Base-by-base conservation (phyloP, 2,329 filamentous ascomycete species). In the Penicillium sp. region DNA sequence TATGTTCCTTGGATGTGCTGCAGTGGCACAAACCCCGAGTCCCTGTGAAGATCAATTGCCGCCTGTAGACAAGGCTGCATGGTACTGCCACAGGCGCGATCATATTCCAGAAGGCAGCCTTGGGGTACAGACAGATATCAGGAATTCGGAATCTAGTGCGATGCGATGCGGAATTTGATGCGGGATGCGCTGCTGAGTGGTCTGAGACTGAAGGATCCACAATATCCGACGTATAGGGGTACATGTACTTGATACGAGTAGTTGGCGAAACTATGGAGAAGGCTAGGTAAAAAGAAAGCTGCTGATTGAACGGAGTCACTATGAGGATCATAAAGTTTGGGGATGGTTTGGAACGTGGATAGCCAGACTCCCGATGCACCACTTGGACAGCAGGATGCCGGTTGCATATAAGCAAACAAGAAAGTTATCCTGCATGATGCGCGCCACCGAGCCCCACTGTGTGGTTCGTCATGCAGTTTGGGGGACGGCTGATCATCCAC, bases 391-490 rank as follows among this genome's bases (percentile, higher is more conserved):
- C 48, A 41, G 33, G 48, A 25, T 42, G 18, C 18, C 27, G 49
- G 12, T 42, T 51, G 48, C 18, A 27, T 41, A 49, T 53, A 55
- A 59, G 57, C 59, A 62, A 58, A 55, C 57, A 58, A 58, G 59
- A 54, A 62, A 58, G 51, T 53, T 59, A 41, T 54, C 50, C 29
- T 60, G 57, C 59, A 62, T 62, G 33, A 58, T 60, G 57, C 57
- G 54, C 42, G 54, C 57, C 57, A 59, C 57, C 25, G 11, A 51
- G 51, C 52, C 49, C 53, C 51, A 48, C 42, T 12, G 31, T 18
- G 41, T 20, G 9, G 12, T 15, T 18, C 9, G 33, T 37, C 45
- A 25, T 29, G 45, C 11, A 20, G 27, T 23, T 25, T 44, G 41
- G 41, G 22, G 14, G 41, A n/a, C 22, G 4, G 44, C 22, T 20